phyloP scores from a whole-genome alignment of 2,329 filamentous ascomycete species.

The Dactylellina leptospora region DNA sequence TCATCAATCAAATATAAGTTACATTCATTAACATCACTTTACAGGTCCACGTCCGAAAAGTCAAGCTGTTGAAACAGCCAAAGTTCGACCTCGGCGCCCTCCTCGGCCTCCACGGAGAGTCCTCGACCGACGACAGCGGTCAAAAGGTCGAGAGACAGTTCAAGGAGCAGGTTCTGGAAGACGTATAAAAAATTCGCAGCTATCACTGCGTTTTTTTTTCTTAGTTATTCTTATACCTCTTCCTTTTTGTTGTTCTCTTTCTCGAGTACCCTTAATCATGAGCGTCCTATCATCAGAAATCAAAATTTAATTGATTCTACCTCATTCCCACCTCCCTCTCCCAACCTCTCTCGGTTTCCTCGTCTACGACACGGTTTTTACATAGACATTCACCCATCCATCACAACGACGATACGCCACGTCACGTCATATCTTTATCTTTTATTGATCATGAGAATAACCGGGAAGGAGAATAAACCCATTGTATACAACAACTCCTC shows the following conservation, averaged over 20 bases:
- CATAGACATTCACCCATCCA: not conserved
- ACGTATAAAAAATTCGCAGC: conserved; percentile 32
- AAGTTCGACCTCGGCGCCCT: conserved; percentile 99
- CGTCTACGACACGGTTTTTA: conserved; percentile 24
- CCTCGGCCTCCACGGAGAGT: conserved; percentile 97
- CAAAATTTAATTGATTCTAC: conserved; percentile 26
- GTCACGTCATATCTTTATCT: conserved; percentile 10
- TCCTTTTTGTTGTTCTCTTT: conserved; percentile 23
- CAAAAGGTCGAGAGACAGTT: conserved; percentile 75
- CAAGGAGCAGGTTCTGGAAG: conserved; percentile 50
- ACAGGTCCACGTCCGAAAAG: conserved; percentile 99
- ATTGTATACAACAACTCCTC: conserved; percentile 32
- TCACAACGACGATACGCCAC: conserved; percentile 7
- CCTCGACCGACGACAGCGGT: conserved; percentile 91
- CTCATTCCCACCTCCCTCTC: conserved; percentile 8
- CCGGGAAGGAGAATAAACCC: conserved; percentile 17
- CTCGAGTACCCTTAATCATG: conserved; percentile 53
- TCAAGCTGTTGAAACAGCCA: conserved; percentile 97
- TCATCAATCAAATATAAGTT: not conserved
- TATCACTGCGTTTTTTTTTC: conserved; percentile 28
- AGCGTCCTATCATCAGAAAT: conserved; percentile 45
- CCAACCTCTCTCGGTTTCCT: conserved; percentile 14
- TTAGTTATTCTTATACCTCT: not conserved
- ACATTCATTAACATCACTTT: conserved; percentile 33
- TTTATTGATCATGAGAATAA: conserved; percentile 36